A percentile compares a stretch with the other conserved stretches of the same genome.
Conservation (phyloP, 768 basidiomycete genomes). For the Collybia nuda region DNA sequence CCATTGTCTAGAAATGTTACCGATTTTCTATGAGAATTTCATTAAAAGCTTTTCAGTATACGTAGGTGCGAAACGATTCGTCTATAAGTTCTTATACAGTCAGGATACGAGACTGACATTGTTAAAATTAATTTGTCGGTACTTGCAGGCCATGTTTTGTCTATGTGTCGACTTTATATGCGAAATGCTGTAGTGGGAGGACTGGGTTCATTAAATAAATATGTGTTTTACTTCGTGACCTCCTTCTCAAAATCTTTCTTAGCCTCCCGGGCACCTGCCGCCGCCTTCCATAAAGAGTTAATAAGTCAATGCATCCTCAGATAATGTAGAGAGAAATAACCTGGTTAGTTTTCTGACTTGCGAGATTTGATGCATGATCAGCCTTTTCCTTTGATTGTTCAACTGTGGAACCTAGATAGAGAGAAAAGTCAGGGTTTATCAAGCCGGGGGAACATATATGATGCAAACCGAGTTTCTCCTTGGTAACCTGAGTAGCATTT, state of each 20-base stretch:
- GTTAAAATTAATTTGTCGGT: too few relatives aligned
- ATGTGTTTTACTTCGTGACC: conserved; percentile 17
- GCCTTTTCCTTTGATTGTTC: conserved; percentile 35
- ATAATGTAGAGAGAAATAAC: conserved; percentile 16
- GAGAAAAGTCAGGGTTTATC: neutral
- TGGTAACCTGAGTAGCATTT: conserved; percentile 36
- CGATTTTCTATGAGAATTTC: too few relatives aligned
- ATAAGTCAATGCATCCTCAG: neutral
- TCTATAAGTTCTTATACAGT: too few relatives aligned
- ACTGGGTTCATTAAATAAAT: too few relatives aligned
- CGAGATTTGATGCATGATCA: conserved; percentile 28
- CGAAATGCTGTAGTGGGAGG: too few relatives aligned
- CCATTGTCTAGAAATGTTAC: too few relatives aligned
- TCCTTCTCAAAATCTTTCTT: conserved; percentile 36
- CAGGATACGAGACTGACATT: too few relatives aligned
- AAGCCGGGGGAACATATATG: neutral
- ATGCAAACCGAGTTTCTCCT: conserved; percentile 37
- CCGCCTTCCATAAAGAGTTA: conserved; percentile 23
- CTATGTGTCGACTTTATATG: too few relatives aligned
- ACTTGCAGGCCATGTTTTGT: too few relatives aligned
- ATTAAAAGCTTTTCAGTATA: too few relatives aligned
- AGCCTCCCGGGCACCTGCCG: conserved; percentile 28
- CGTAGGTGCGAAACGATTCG: too few relatives aligned
- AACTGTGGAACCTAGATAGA: conserved; percentile 28
- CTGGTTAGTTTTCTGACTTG: conserved; percentile 38